phyloP scores from a whole-genome alignment of 2,329 filamentous ascomycete genomes.

The Colletotrichum sojae region DNA sequence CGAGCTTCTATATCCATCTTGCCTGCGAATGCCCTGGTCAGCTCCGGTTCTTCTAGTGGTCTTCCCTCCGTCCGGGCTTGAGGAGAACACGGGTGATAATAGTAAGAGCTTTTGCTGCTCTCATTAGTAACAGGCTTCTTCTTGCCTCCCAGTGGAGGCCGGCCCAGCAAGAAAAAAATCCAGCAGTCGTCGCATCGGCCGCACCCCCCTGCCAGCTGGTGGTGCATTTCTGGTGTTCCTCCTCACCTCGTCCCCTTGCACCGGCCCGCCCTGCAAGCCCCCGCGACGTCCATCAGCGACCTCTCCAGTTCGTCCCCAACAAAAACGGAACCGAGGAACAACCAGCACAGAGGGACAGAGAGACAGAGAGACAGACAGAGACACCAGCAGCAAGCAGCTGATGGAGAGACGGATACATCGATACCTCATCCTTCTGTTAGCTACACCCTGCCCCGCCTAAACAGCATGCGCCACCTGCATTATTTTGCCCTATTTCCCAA shows the following conservation, averaged over 20 bases:
- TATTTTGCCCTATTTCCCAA: background rate
- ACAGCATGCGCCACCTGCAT: conserved; percentile 1
- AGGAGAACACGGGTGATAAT: background rate
- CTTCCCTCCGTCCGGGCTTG: conserved; percentile 5
- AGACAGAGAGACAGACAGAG: background rate
- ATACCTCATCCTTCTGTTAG: background rate
- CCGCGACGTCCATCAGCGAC: conserved; percentile 28
- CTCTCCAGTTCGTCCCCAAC: conserved; percentile 40
- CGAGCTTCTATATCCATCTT: too few species aligned
- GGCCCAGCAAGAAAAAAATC: conserved; percentile 33
- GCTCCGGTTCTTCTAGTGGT: background rate
- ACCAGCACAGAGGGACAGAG: background rate
- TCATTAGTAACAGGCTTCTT: conserved; percentile 5
- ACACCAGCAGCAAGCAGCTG: background rate
- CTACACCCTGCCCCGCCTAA: conserved; percentile 2
- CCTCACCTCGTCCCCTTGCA: conserved; percentile 27
- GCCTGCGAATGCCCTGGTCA: background rate
- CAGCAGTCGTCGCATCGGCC: background rate
- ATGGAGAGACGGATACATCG: background rate
- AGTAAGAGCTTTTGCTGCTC: background rate
- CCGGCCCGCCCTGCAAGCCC: conserved; percentile 34
- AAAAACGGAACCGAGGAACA: conserved; percentile 37
- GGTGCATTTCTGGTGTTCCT: conserved; percentile 13
- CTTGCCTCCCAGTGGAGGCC: conserved; percentile 19
- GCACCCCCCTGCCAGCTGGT: conserved; percentile 28